Evolutionary conservation across 495 filamentous ascomycete genomes (phyloP).

Genomic region (Talaromyces thailandensis): DNA sequence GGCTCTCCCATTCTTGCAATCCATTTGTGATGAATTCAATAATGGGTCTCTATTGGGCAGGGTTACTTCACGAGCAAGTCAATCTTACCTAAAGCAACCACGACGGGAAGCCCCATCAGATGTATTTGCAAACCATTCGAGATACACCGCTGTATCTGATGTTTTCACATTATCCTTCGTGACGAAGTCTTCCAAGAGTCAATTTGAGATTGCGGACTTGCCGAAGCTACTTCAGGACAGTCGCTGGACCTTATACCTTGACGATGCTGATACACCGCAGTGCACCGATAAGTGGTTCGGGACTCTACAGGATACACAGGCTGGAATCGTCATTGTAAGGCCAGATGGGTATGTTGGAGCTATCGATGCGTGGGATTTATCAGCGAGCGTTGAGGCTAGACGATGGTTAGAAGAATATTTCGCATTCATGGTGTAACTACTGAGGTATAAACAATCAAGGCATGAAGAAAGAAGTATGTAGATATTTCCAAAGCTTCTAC

Average conservation of each 20-base stretch:
- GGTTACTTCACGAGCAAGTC: slow-evolving; percentile 33
- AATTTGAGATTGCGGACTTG: slow-evolving; percentile 53
- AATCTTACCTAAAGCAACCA: slow-evolving; percentile 44
- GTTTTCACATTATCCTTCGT: slow-evolving; percentile 50
- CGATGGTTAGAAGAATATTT: slow-evolving; percentile 55
- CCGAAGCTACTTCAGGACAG: slow-evolving; percentile 46
- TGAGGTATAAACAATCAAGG: neutral
- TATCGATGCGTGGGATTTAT: slow-evolving; percentile 42
- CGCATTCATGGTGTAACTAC: slow-evolving; percentile 8
- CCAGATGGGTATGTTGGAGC: slow-evolving; percentile 63
- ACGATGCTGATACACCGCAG: slow-evolving; percentile 43
- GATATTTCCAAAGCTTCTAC: neutral
- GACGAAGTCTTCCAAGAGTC: slow-evolving; percentile 45
- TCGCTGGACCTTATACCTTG: slow-evolving; percentile 62
- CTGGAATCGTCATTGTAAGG: slow-evolving; percentile 51
- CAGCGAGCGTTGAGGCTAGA: slow-evolving; percentile 33
- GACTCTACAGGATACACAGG: slow-evolving; percentile 36
- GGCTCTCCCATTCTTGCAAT: slow-evolving; percentile 43
- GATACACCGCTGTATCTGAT: slow-evolving; percentile 52
- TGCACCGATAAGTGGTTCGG: slow-evolving; percentile 58
- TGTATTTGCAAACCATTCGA: slow-evolving; percentile 47
- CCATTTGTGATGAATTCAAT: slow-evolving; percentile 37
- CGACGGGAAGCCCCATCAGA: slow-evolving; percentile 41
- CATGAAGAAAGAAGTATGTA: neutral
- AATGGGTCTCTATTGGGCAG: slow-evolving; percentile 37